Conservation (phyloP, 176 grass and related monocot species). For the Ananas comosus region DNA sequence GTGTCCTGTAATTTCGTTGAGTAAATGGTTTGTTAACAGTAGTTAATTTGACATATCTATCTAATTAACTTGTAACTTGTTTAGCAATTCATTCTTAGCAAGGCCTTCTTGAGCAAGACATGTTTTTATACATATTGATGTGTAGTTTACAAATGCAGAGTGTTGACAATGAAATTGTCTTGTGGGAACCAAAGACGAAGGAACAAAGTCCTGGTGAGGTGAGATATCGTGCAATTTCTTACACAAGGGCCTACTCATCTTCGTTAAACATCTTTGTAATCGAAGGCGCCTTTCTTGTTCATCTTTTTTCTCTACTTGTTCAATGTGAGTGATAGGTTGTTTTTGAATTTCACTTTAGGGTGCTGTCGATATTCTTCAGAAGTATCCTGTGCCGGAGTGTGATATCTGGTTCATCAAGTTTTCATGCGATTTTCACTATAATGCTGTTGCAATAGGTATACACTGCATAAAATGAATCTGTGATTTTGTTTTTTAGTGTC, state of each 20-base stretch:
- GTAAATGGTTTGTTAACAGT: slow-evolving; percentile 1
- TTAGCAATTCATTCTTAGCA: background rate
- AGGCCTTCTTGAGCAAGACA: background rate
- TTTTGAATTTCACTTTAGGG: slow-evolving; percentile 32
- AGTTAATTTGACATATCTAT: background rate
- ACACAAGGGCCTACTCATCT: background rate
- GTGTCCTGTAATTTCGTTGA: background rate
- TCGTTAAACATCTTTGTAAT: background rate
- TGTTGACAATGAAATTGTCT: slow-evolving; percentile 89
- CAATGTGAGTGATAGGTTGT: slow-evolving; percentile 10
- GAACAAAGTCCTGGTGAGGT: slow-evolving; percentile 79
- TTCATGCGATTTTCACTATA: slow-evolving; percentile 97
- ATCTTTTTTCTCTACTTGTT: background rate
- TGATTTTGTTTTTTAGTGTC: background rate
- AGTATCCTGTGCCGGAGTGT: slow-evolving; percentile 92
- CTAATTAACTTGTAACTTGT: background rate
- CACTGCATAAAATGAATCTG: slow-evolving; percentile 5
- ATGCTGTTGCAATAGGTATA: slow-evolving; percentile 78
- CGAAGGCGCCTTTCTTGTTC: background rate
- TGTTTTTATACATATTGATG: slow-evolving; percentile 12
- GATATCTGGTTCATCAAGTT: slow-evolving; percentile 99
- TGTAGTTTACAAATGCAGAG: slow-evolving; percentile 48
- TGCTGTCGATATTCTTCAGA: slow-evolving; percentile 86
- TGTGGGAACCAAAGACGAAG: slow-evolving; percentile 95
- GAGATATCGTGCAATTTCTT: slow-evolving; percentile 20